phyloP scores from a whole-genome alignment of 2,329 filamentous ascomycete genomes.

The Trichoderma simmonsii region DNA sequence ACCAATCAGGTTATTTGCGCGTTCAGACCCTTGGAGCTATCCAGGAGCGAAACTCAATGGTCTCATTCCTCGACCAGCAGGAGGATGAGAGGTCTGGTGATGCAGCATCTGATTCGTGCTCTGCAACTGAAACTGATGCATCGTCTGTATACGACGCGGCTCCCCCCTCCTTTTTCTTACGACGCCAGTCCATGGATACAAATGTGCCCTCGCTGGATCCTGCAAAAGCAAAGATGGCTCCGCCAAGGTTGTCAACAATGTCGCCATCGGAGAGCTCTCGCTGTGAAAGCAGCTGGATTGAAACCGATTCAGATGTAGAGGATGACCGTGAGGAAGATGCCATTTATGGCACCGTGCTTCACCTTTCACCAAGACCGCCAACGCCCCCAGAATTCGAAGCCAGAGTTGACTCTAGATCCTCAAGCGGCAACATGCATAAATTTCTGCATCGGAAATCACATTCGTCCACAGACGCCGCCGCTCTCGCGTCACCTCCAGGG shows the following conservation, averaged over 20 bases:
- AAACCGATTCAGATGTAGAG: conserved; percentile 36
- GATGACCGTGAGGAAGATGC: conserved; percentile 17
- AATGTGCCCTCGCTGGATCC: conserved; percentile 37
- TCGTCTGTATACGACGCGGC: conserved; percentile 29
- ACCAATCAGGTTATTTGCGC: conserved; percentile 30
- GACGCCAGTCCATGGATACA: conserved; percentile 37
- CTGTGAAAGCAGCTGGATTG: conserved; percentile 37
- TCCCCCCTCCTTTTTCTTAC: conserved; percentile 33
- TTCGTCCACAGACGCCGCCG: conserved; percentile 23
- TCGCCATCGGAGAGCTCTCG: conserved; percentile 18
- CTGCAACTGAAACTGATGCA: conserved; percentile 30
- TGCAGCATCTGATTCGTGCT: conserved; percentile 34
- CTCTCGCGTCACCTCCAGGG: background rate
- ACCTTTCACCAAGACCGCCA: conserved; percentile 32
- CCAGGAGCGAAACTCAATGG: conserved; percentile 36
- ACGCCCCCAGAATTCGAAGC: conserved; percentile 27
- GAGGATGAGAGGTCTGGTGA: conserved; percentile 24
- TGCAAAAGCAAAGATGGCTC: conserved; percentile 27
- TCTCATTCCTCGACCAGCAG: conserved; percentile 33
- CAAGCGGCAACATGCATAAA: conserved; percentile 1
- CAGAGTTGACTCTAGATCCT: background rate
- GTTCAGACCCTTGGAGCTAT: conserved; percentile 35
- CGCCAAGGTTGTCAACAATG: conserved; percentile 25
- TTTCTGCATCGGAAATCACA: conserved; percentile 25
- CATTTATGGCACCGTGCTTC: conserved; percentile 11